These are phyloP conservation scores for Hypoxylon lenormandii DNA, from an alignment of 495 filamentous ascomycete species.

Conservation along the genomic window DNA sequence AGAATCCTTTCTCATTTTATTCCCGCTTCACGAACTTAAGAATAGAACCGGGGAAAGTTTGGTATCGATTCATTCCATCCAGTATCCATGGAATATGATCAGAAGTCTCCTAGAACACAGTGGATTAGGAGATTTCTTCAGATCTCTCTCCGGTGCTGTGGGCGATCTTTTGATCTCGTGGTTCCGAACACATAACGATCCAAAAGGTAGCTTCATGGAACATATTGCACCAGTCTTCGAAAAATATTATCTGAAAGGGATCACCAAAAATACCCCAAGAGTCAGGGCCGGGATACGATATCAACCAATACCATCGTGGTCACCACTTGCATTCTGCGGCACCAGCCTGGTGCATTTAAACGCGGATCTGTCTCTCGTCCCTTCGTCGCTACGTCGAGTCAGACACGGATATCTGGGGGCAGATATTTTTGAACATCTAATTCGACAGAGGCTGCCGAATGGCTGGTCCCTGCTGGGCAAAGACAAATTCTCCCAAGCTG, in stretches of 20 bases:
- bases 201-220: neutral
- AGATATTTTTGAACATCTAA: constrained; percentile 6
- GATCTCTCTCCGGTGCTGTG: neutral
- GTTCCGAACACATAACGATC: neutral
- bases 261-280: constrained; percentile 1
- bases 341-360: neutral
- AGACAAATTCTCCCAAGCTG: neutral
- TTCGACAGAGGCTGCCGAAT: neutral
- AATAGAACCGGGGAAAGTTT: neutral
- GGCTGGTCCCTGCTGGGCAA: constrained; percentile 7
- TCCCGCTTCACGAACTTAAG: constrained; percentile 5
- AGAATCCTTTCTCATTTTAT: constrained; percentile 1
- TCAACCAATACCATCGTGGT: no score
- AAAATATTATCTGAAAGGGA: constrained; percentile 2
- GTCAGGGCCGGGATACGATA: neutral
- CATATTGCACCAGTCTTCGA: neutral
- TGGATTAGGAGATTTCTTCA: constrained; percentile 9
- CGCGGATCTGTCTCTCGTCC: neutral
- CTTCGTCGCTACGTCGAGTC: neutral
- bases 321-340: neutral
- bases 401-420: neutral
- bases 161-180: neutral
- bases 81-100: neutral
- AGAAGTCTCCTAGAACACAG: constrained; percentile 8
- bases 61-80: no score